Conservation (phyloP, 805 yeast genomes). For the Brettanomyces anomalus region DNA sequence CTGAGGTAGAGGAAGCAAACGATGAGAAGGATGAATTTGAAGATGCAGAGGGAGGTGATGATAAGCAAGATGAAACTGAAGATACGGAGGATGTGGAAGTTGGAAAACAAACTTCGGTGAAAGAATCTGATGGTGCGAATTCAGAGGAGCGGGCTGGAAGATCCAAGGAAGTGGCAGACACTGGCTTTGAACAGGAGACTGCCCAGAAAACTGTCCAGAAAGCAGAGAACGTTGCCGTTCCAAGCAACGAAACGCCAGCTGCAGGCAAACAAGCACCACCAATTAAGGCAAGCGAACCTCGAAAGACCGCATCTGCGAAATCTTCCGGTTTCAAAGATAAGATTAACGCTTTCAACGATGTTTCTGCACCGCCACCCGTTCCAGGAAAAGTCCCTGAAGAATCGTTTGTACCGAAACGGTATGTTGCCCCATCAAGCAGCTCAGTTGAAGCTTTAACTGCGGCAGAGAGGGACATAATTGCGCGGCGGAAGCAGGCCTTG, state of each 20-base stretch:
- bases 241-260: background rate
- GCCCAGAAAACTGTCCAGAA: no score
- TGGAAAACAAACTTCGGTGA: background rate
- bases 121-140: background rate
- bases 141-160: no score
- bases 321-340: slow-evolving; percentile 32
- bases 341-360: slow-evolving; percentile 40
- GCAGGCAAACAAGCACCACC: background rate
- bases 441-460: slow-evolving; percentile 50
- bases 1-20: background rate
- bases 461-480: slow-evolving; percentile 6
- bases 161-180: no score
- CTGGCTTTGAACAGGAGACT: no score
- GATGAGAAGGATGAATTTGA: background rate
- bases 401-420: slow-evolving; percentile 47
- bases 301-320: background rate
- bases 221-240: background rate
- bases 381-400: slow-evolving; percentile 26
- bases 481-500: slow-evolving; percentile 8
- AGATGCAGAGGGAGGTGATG: slow-evolving; percentile 2
- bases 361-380: slow-evolving; percentile 28
- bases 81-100: background rate
- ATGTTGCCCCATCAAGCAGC: slow-evolving; percentile 44
- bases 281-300: background rate
- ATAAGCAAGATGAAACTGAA: background rate